Base-by-base conservation (phyloP, 768 basidiomycete genomes). In the Podaxis mareebaensis region DNA sequence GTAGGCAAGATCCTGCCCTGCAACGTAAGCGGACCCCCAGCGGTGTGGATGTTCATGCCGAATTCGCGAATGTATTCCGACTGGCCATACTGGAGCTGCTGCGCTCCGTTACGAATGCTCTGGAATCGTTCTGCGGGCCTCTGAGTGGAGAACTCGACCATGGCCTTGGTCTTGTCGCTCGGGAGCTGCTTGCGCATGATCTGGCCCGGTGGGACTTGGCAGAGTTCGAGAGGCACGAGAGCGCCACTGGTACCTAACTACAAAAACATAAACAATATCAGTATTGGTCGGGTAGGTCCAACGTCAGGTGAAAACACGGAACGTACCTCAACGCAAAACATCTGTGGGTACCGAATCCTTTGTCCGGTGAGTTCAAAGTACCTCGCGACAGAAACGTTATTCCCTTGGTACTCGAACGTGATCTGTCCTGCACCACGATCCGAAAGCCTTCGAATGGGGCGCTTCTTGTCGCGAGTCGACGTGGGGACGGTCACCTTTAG, bases 41-140 rank as follows among this genome's bases (percentile, higher is more conserved):
- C 65, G 5, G 76, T 72, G 38, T 83, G 74, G 13, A 93, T 84
- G 0, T 72, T 56, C 82, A 93, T 81, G 8, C 90, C 90, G 65
- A 93, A 93, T 64, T 83, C 77, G 17, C 82, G 79, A 52, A 92
- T 82, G 61, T 91, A 92, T 60, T 90, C 83, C 0, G 89, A 91
- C 68, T 89, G 86, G 0, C 87, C 87, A 65, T 89, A 90, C 51
- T 81, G 77, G 42, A 90, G 78, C 15, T 84, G 77, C 84, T 87
- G 57, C 0, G 89, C 70, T 0, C 87, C 89, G 3, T 77, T 71
- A 1, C 58, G 66, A 53, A 92, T 90, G 62, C 81, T 83, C 1
- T 67, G 70, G 7, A 90, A 78, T 4, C 89, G 83, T 0, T 87
- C 85, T 0, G 67, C 61, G 0, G 91, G 91, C 48, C 72, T 82